phyloP scores from a whole-genome alignment of 768 basidiomycete genomes.

The Boletus tylopilopsis region DNA sequence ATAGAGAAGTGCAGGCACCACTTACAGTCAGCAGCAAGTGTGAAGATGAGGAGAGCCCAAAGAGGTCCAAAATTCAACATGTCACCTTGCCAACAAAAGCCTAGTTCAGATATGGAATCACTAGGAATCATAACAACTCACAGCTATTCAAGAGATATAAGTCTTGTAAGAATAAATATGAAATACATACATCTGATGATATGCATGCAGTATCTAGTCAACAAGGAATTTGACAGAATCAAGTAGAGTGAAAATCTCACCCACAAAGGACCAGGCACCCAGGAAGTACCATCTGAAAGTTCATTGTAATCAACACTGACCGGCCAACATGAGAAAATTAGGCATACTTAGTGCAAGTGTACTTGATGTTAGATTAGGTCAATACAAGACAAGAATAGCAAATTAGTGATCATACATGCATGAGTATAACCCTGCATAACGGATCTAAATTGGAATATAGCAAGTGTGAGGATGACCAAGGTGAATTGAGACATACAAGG shows the following conservation, averaged over 20 bases:
- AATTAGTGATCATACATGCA: too few species aligned
- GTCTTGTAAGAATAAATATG: not conserved
- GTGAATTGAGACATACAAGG: too few species aligned
- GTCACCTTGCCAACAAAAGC: not conserved
- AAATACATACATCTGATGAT: constrained; percentile 4
- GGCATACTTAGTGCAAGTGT: not conserved
- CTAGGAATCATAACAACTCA: not conserved
- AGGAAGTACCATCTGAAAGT: not conserved
- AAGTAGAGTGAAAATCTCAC: not conserved
- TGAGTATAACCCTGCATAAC: too few species aligned
- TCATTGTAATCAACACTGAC: not conserved
- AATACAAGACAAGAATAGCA: too few species aligned
- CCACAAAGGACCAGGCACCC: constrained; percentile 3
- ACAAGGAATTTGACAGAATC: not conserved
- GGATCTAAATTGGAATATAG: too few species aligned
- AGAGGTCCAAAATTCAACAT: not conserved
- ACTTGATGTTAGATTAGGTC: too few species aligned
- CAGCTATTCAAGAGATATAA: not conserved
- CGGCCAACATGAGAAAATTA: too few species aligned
- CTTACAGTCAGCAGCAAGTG: constrained; percentile 2
- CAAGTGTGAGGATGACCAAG: too few species aligned
- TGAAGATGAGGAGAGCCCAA: not conserved
- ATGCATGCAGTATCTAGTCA: not conserved
- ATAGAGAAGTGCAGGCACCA: too few species aligned
- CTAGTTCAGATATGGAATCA: not conserved